Evolutionary conservation across 495 filamentous ascomycete genomes (phyloP).

Genomic region (Acidiella bohemica): DNA sequence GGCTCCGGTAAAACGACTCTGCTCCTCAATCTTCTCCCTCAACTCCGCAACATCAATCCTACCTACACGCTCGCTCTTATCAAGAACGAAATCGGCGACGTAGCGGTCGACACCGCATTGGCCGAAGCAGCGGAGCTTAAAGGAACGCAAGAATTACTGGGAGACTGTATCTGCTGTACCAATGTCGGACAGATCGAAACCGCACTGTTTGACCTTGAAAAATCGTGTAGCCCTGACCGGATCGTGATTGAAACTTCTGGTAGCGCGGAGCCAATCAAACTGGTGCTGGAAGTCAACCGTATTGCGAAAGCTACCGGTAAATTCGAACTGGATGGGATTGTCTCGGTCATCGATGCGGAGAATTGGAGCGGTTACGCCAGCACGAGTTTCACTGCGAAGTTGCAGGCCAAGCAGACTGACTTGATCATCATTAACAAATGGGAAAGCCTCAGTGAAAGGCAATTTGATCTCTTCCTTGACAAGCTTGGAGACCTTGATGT

Average conservation of each 20-base stretch:
- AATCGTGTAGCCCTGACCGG: constrained; percentile 51
- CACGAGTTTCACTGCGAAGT: constrained; percentile 44
- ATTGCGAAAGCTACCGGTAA: constrained; percentile 47
- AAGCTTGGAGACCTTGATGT: constrained; percentile 76
- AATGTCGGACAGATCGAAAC: constrained; percentile 78
- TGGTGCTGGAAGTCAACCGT: constrained; percentile 54
- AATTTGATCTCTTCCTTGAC: constrained; percentile 72
- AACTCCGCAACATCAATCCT: constrained; percentile 44
- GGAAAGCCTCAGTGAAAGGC: constrained; percentile 57
- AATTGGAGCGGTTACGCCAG: constrained; percentile 95
- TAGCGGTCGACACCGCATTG: constrained; percentile 84
- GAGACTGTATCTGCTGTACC: constrained; percentile 98
- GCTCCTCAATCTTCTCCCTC: constrained; percentile 76
- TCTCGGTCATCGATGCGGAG: constrained; percentile 89
- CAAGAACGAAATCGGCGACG: constrained; percentile 95
- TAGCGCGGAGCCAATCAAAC: constrained; percentile 41
- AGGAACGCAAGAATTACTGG: constrained; percentile 83
- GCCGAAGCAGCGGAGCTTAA: constrained; percentile 66
- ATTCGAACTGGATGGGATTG: constrained; percentile 77
- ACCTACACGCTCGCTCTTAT: constrained; percentile 80
- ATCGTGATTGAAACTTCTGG: constrained; percentile 91
- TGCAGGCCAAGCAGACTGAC: constrained; percentile 65
- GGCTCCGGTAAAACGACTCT: constrained; percentile 91
- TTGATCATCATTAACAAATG: constrained; percentile 93
- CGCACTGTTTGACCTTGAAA: constrained; percentile 58